Percentiles rank a stretch among this genome's conserved stretches.
Conservation (phyloP, 768 basidiomycete species). For the Tremella mesenterica region DNA sequence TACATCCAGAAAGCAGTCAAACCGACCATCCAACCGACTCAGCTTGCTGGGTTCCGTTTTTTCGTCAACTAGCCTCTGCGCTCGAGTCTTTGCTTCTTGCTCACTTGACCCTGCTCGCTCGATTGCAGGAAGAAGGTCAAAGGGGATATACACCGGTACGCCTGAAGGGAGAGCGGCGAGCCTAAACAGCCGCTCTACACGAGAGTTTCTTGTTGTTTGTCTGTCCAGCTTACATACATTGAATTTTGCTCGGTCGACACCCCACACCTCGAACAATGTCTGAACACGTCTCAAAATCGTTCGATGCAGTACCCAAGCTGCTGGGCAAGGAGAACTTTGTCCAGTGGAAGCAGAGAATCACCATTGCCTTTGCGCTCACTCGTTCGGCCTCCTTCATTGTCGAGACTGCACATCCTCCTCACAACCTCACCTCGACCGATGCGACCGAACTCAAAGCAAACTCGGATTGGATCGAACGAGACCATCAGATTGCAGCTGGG, state of each 20-base stretch:
- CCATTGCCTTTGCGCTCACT: conserved; percentile 2
- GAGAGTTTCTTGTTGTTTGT: conserved; percentile 1
- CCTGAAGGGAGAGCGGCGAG: not conserved
- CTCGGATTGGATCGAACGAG: conserved; percentile 3
- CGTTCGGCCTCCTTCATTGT: conserved; percentile 1
- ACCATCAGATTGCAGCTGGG: conserved; percentile 4
- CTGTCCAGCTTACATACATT: not conserved
- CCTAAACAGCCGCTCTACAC: conserved; percentile 1
- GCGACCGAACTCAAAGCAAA: not conserved
- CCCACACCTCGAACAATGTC: not conserved
- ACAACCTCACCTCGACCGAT: conserved; percentile 1
- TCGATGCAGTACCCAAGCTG: conserved; percentile 5
- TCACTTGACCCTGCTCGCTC: not conserved
- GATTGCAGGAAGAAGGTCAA: not conserved
- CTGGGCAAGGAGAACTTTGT: conserved; percentile 7
- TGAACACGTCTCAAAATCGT: conserved; percentile 1
- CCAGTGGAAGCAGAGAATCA: conserved; percentile 2
- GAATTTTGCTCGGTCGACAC: not conserved
- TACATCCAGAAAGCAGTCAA: not conserved
- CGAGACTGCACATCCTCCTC: not conserved
- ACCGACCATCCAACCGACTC: not conserved
- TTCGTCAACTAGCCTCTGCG: not conserved
- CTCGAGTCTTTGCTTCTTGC: not conserved
- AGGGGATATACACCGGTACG: not conserved
- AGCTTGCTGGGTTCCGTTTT: not conserved